Percentiles rank a stretch among this genome's conserved stretches.
phyloP scores from a whole-genome alignment of 2,329 filamentous ascomycete species.

The Colletotrichum lentis region DNA sequence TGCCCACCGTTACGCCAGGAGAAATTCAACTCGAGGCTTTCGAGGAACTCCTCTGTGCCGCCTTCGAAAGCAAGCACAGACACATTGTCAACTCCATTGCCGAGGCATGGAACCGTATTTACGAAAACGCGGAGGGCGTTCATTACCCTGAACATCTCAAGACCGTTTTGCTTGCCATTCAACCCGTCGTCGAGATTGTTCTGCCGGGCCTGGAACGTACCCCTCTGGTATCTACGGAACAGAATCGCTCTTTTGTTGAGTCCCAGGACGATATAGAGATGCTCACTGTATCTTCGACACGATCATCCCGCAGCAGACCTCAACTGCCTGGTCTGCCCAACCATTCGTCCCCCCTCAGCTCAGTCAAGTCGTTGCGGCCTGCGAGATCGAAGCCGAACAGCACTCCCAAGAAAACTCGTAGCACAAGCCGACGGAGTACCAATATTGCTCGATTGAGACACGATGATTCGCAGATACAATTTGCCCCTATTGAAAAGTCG shows the following conservation, averaged over 20 bases:
- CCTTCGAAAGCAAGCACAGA: constrained; percentile 66
- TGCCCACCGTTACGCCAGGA: constrained; percentile 48
- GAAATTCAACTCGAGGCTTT: constrained; percentile 60
- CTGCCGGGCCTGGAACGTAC: constrained; percentile 55
- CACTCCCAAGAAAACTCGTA: constrained; percentile 39
- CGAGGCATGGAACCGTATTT: constrained; percentile 73
- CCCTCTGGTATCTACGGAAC: constrained; percentile 50
- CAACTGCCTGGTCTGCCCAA: constrained; percentile 38
- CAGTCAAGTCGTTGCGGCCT: constrained; percentile 46
- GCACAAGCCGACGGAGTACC: constrained; percentile 15
- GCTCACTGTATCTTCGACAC: constrained; percentile 40
- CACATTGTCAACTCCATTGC: constrained; percentile 61
- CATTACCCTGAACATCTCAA: constrained; percentile 73
- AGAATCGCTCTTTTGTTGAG: constrained; percentile 55
- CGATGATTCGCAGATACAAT: constrained; percentile 83
- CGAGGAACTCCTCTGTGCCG: constrained; percentile 63
- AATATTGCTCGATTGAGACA: constrained; percentile 69
- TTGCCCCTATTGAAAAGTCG: constrained; percentile 72
- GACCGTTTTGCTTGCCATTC: constrained; percentile 67
- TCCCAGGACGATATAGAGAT: constrained; percentile 56
- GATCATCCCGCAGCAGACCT: constrained; percentile 39
- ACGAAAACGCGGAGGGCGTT: constrained; percentile 66
- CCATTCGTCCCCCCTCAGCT: constrained; percentile 46
- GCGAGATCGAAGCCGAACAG: constrained; percentile 41
- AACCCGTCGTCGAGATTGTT: constrained; percentile 59